Base-by-base conservation (phyloP, 805 yeast species). In the Pichia nakasei region DNA sequence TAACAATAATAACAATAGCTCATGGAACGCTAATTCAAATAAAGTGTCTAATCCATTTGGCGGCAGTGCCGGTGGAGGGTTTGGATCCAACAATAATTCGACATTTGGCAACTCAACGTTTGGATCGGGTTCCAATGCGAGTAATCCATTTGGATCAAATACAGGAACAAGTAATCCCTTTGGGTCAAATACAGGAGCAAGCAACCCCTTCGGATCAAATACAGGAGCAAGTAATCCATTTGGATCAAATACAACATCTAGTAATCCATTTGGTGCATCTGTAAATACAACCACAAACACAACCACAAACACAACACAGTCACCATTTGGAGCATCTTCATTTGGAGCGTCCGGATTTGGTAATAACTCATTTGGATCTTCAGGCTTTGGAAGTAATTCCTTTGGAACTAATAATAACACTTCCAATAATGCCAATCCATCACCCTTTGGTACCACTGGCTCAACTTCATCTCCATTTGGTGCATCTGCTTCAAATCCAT, bases 401-500 rank as follows among this genome's bases (percentile, higher is more conserved):
- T 42, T 42, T 42, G 43, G 48, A n/a, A 37, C 13, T 15, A 45
- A 38, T 27, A 32, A 32, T 12, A 5, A 19, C 22, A 35, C 21
- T 6, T 13, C 21, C 17, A 21, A 8, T 17, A 31, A 13, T n/a
- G 17, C 17, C 15, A 27, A 15, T 19, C 7, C 35, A 2, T 24
- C 36, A 12, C 29, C 31, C 17, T 39, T 38, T 38, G 41, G 41
- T 8, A 24, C 27, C 27, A 32, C 48, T 20, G 57, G 48, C 9
- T 53, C 50, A 29, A 45, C 39, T 2, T 43, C 51, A 6, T 31
- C 35, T 22, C 50, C 57, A 3, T 60, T 58, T 55, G 61, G 60
- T 9, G 34, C 41, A 5, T 15, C 38, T 9, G 37, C 37, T 12
- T 17, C 49, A 15, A 38, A 20, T 9, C n/a, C 38, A 12, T 34